phyloP scores from a whole-genome alignment of 2,329 filamentous ascomycete genomes.

The Curvularia verruculosa region DNA sequence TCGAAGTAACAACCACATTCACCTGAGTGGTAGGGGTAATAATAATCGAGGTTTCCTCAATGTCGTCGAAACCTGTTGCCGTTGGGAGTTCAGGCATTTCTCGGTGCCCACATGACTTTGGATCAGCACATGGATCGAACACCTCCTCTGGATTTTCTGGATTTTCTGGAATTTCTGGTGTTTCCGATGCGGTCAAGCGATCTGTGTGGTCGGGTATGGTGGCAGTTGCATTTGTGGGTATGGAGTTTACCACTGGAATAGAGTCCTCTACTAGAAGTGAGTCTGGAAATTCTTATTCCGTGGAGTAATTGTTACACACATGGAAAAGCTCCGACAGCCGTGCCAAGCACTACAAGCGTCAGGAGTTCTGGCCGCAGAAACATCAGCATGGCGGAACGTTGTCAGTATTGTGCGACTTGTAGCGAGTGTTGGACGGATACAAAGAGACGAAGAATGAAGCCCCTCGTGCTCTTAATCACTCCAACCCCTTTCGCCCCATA shows the following conservation, averaged over 20 bases:
- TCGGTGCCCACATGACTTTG: background rate
- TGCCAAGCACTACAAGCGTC: slow-evolving; percentile 20
- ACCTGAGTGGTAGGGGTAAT: slow-evolving; percentile 9
- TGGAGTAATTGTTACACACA: slow-evolving; percentile 12
- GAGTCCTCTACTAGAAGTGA: slow-evolving; percentile 8
- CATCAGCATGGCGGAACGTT: slow-evolving; percentile 9
- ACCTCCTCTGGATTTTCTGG: no score
- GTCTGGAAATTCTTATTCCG: background rate
- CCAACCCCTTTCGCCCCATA: slow-evolving; percentile 2
- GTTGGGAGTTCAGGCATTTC: slow-evolving; percentile 11
- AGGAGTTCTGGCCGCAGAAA: slow-evolving; percentile 23
- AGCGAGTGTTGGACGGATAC: background rate
- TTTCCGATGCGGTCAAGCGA: background rate
- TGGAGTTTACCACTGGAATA: slow-evolving; percentile 7
- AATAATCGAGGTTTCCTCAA: background rate
- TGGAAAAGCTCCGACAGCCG: slow-evolving; percentile 15
- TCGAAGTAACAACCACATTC: slow-evolving; percentile 18
- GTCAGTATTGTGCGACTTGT: background rate
- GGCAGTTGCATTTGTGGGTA: slow-evolving; percentile 9
- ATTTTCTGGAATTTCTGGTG: background rate
- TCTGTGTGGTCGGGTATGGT: slow-evolving; percentile 3
- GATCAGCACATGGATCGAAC: slow-evolving; percentile 5
- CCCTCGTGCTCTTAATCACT: background rate
- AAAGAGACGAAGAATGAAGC: background rate
- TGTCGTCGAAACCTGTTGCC: slow-evolving; percentile 24